Evolutionary conservation across 2,329 filamentous ascomycete species (phyloP), one percentile per base, ranked within the genome.

Genomic region (Drechslerella stenobrocha): DNA sequence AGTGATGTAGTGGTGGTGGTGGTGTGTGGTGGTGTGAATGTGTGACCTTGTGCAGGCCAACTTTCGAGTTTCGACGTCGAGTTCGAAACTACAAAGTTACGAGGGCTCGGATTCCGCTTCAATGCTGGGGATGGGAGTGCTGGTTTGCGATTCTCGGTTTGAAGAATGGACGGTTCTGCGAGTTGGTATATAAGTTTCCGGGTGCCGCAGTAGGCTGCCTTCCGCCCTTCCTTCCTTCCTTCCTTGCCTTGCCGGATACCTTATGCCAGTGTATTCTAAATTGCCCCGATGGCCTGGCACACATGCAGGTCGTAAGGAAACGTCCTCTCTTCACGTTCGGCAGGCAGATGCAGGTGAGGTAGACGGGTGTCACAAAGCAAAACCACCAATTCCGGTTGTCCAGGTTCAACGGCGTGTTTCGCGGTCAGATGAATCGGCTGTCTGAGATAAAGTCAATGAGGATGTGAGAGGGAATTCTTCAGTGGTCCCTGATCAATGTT

Each of bases 391-490:
- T 50, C 52, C 46, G 60, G 56, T 40, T 26, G 32, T 37, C 22
- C 42, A 46, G 48, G 61, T 32, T 55, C 32, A 45, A 26, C 40
- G 52, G 24, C 53, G 61, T 46, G 53, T 55, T 53, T 59, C 34
- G 60, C 61, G 50, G 37, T 55, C 61, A 66, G 53, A 55, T 59
- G 55, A 66, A 55, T 40, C 22, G 50, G 42, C 45, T 45, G 48
- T 42, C 53, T 59, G 35, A 26, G 37, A 26, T 48, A 52, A 42
- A 57, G 30, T 52, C 28, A 50, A 51, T 20, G 15, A 42, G 37
- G 18, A 42, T 20, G n/a, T 42, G 7, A 45, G 37, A 56, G 15
- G 22, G 26, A n/a, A 32, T 34, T 18, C 11, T 45, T 44, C 30
- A 30, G 28, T 24, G 44, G 34, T 22, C 15, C 23, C 52, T 9